Percentiles rank a stretch among this genome's conserved stretches.
These are phyloP conservation scores for Aspergillus eucalypticola DNA, from an alignment of 2,329 filamentous ascomycete species.

Conservation along the genomic window DNA sequence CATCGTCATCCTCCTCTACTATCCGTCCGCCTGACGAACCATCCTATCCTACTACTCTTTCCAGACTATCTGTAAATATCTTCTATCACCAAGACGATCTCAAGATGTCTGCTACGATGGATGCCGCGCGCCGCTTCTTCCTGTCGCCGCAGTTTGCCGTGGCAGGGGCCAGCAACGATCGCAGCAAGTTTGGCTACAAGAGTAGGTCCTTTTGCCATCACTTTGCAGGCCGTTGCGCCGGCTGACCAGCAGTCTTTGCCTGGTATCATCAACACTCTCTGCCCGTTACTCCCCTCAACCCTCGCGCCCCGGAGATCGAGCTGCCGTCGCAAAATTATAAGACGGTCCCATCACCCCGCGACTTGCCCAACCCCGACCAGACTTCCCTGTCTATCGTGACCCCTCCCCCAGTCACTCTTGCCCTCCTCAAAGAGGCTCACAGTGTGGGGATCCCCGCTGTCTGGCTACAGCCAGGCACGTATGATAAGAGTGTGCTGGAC, in stretches of 20 bases:
- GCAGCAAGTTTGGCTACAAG: conserved; percentile 84
- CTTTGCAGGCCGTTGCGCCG: conserved; percentile 5
- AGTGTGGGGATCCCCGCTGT: conserved; percentile 70
- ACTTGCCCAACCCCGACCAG: conserved; percentile 64
- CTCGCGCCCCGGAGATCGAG: conserved; percentile 64
- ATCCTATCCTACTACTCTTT: not conserved
- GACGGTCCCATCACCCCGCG: conserved; percentile 65
- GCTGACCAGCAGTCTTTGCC: conserved; percentile 66
- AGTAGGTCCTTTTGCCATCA: conserved; percentile 51
- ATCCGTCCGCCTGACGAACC: not conserved
- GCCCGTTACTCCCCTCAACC: conserved; percentile 81
- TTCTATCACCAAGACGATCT: no score
- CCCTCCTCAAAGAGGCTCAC: conserved; percentile 75
- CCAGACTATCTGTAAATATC: no score
- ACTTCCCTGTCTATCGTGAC: conserved; percentile 87
- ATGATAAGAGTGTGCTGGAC: conserved; percentile 71
- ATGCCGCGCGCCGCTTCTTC: conserved; percentile 75
- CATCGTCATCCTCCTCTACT: not conserved
- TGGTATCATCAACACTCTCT: conserved; percentile 83
- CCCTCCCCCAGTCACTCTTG: conserved; percentile 72
- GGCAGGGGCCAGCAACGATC: conserved; percentile 82
- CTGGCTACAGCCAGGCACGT: conserved; percentile 90
- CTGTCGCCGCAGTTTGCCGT: conserved; percentile 78
- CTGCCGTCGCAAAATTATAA: conserved; percentile 60
- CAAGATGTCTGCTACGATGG: conserved; percentile 22